phyloP scores from a whole-genome alignment of 2,329 filamentous ascomycete genomes.

The Sarocladium brachiariae region DNA sequence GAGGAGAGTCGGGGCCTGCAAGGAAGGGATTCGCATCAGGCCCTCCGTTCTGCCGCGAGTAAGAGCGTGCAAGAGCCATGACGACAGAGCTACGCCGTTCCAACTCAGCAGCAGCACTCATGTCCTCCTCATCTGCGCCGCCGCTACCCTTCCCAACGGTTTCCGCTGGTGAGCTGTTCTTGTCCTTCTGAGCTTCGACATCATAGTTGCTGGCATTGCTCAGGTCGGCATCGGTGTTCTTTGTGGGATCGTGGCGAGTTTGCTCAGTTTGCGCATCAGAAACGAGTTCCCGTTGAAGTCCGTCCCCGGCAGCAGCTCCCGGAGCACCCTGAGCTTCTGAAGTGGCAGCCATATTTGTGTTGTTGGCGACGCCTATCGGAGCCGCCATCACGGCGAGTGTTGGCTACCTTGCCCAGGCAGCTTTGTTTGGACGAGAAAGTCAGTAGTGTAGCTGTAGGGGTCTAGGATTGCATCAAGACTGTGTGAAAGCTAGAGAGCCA shows the following conservation, averaged over 20 bases:
- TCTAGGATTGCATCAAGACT: no score
- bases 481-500: not conserved
- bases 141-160: constrained; percentile 13
- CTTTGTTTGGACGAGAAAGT: no score
- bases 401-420: no score
- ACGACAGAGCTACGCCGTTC: constrained; percentile 45
- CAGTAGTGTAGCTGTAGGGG: no score
- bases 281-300: constrained; percentile 7
- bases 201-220: constrained; percentile 7
- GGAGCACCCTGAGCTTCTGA: constrained; percentile 1
- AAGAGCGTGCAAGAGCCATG: constrained; percentile 48
- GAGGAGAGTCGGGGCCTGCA: constrained; percentile 38
- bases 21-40: constrained; percentile 42
- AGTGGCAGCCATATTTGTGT: constrained; percentile 3
- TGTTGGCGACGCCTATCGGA: constrained; percentile 5
- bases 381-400: not conserved
- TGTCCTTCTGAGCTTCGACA: constrained; percentile 2
- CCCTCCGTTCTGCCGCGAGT: constrained; percentile 41
- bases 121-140: constrained; percentile 24
- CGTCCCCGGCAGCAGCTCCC: constrained; percentile 14
- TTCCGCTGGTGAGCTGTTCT: constrained; percentile 3
- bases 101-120: constrained; percentile 35
- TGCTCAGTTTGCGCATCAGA: constrained; percentile 1
- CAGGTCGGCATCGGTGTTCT: constrained; percentile 8
- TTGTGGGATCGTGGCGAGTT: constrained; percentile 8